Evolutionary conservation across 345 rosid species (phyloP).

Genomic region (Euphorbia pulcherrima): DNA sequence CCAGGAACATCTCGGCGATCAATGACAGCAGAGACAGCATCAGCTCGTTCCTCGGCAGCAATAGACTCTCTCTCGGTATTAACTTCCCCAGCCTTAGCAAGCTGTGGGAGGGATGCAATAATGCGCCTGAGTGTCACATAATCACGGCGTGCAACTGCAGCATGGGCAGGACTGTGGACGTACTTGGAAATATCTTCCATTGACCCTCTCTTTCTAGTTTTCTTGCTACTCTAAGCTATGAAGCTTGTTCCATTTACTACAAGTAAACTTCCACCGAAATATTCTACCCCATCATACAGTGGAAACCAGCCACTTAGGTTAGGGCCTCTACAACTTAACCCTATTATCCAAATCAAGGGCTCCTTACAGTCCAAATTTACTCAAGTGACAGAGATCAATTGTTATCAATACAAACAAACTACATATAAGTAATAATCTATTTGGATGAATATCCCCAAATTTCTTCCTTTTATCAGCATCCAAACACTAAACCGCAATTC

Average conservation of each 20-base stretch:
- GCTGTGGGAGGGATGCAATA: slow-evolving; percentile 59
- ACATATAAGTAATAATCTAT: slow-evolving; percentile 14
- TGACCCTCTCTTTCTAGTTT: slow-evolving; percentile 1
- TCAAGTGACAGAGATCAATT: slow-evolving; percentile 19
- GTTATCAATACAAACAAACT: slow-evolving; percentile 14
- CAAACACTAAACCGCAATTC: slow-evolving; percentile 21
- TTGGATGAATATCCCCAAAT: slow-evolving; percentile 17
- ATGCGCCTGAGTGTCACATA: slow-evolving; percentile 59
- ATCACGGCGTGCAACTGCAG: slow-evolving; percentile 75
- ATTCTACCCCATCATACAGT: slow-evolving; percentile 13
- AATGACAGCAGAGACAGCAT: slow-evolving; percentile 63
- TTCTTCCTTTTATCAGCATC: slow-evolving; percentile 10
- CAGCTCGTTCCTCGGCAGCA: slow-evolving; percentile 68
- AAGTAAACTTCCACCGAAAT: neutral
- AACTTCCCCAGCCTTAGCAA: slow-evolving; percentile 81
- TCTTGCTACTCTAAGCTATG: slow-evolving; percentile 20
- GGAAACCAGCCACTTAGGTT: slow-evolving; percentile 9
- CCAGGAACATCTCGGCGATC: slow-evolving; percentile 91
- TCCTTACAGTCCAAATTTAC: slow-evolving; percentile 3
- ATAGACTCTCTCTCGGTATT: slow-evolving; percentile 71
- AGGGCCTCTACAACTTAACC: slow-evolving; percentile 14
- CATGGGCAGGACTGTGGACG: slow-evolving; percentile 81
- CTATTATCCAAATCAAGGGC: slow-evolving; percentile 2
- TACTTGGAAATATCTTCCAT: slow-evolving; percentile 83
- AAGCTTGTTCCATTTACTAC: slow-evolving; percentile 25